Evolutionary conservation across 1,284 basidiomycete genomes (phyloP), one percentile per base, ranked within the genome.

Genomic region (Microbotryum scabiosae): DNA sequence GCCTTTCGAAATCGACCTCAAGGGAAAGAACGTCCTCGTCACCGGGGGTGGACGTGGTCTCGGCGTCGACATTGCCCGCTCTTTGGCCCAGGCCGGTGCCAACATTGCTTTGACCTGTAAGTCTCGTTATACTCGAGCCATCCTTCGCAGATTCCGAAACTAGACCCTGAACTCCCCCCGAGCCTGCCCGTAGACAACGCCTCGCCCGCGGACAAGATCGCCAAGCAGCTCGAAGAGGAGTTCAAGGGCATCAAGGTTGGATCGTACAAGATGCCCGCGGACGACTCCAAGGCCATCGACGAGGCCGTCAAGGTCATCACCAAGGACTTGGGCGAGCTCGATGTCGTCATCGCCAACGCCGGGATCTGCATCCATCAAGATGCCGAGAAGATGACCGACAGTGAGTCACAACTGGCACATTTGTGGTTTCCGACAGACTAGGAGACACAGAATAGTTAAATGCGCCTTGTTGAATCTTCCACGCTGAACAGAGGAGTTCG

Each of bases 331-430:
- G 73, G 73, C 1, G 61, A 60, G 63, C 61, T 75, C 21, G 75
- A 76, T 62, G 60, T 73, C 25, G 71, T 67, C 9, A 53, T 70
- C 26, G 58, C 57, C 53, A 70, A 70, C 54, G 69, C 67, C 18
- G 65, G 65, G 50, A 67, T 75, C 51, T 57, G 70, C 10, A 55
- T 73, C 30, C 76, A 75, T 74, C 66, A 70, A 51, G 74, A 74
- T 28, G 66, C 71, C 1, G 62, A 71, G 51, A 72, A 75, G 30
- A 73, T 67, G 61, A 70, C 68, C 1, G 75, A 76, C 62, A 65
- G 74, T 72, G 60, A 60, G 72, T 65, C 20, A 10, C 30, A 5
- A 23, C 18, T 25, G 16, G 26, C n/a, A n/a, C n/a, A n/a, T n/a
- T n/a, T n/a, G n/a, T n/a, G n/a, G n/a, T n/a, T n/a, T n/a, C n/a